These are phyloP conservation scores for Solanum gandarillasii DNA, from an alignment of 257 asterid genomes.

Conservation along the genomic window DNA sequence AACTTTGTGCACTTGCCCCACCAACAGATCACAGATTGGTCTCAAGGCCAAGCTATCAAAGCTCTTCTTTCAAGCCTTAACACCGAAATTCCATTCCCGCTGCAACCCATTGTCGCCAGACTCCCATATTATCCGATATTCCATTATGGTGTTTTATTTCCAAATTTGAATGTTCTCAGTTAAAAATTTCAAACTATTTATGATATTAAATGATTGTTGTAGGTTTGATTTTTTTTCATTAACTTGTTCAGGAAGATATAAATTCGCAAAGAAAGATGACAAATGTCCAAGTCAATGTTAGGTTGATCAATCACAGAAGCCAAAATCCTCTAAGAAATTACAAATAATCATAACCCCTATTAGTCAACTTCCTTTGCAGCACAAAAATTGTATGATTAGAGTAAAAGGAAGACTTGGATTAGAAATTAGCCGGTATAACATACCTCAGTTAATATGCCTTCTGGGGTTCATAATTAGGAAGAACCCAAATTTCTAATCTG, in stretches of 20 bases:
- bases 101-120: not conserved
- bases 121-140: not conserved
- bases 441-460: not conserved
- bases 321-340: not conserved
- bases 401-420: not conserved
- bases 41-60: not conserved
- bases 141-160: not conserved
- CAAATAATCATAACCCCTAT: not conserved
- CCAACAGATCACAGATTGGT: not conserved
- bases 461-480: not conserved
- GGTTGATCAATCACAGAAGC: not conserved
- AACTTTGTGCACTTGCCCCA: not conserved
- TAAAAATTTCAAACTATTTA: not conserved
- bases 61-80: not conserved
- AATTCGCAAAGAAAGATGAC: not conserved
- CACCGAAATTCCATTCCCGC: not conserved
- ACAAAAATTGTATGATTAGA: not conserved
- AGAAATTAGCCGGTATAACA: not conserved
- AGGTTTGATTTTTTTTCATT: not conserved
- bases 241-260: not conserved
- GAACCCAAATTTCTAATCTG: not conserved
- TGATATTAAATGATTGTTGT: not conserved
- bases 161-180: not conserved
- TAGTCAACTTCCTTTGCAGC: not conserved
- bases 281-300: not conserved